phyloP scores from a whole-genome alignment of 2,329 filamentous ascomycete species.

The Diplodia corticola region DNA sequence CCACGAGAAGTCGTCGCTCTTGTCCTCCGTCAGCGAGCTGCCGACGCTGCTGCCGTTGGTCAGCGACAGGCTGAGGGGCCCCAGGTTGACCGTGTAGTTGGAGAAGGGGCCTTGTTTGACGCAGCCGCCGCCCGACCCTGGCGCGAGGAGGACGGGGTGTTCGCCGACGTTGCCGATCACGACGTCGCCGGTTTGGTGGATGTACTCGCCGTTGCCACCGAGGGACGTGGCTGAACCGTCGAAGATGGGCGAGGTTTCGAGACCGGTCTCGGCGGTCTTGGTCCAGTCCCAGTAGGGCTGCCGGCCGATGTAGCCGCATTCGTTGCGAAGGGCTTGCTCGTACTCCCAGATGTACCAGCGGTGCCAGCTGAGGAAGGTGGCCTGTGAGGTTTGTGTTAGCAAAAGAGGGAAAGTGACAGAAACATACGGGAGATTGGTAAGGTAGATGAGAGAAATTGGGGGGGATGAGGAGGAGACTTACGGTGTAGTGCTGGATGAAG shows the following conservation, averaged over 20 bases:
- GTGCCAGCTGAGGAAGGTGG: conserved; percentile 43
- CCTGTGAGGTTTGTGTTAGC: conserved; percentile 26
- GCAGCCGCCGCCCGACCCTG: conserved; percentile 58
- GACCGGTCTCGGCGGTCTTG: conserved; percentile 17
- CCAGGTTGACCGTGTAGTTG: conserved; percentile 48
- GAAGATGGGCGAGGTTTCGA: conserved; percentile 52
- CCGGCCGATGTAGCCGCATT: conserved; percentile 46
- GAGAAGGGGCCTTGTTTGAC: conserved; percentile 55
- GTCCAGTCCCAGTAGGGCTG: conserved; percentile 43
- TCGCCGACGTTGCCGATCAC: conserved; percentile 17
- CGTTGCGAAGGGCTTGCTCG: conserved; percentile 43
- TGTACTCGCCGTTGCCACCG: conserved; percentile 47
- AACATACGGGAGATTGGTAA: not conserved
- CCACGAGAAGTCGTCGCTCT: conserved; percentile 28
- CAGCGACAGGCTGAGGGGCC: conserved; percentile 43
- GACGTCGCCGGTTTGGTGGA: not conserved
- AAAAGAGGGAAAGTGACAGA: not conserved
- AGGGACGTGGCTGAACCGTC: conserved; percentile 53
- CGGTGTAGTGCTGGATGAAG: conserved; percentile 37
- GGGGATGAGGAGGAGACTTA: conserved; percentile 22
- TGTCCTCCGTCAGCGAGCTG: not conserved
- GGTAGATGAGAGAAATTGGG: not conserved
- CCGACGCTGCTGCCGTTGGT: conserved; percentile 29
- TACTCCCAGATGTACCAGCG: conserved; percentile 46
- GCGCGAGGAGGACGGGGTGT: conserved; percentile 41